Percentiles rank a stretch among this genome's conserved stretches.
phyloP scores from a whole-genome alignment of 805 yeast genomes.

The Cyberlindnera euphorbiae region DNA sequence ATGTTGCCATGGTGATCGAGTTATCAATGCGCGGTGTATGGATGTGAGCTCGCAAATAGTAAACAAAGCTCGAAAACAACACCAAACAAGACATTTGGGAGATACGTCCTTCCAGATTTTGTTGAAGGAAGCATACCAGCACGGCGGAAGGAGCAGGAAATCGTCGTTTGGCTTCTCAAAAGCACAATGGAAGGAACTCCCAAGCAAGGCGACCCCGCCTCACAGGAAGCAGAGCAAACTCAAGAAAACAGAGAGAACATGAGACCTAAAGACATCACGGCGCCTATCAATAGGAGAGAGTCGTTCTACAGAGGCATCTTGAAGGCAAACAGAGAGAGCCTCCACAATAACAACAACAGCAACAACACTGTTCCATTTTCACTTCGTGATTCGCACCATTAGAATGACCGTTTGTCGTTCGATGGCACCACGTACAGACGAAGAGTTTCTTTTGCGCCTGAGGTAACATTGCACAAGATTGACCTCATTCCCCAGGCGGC shows the following conservation, averaged over 20 bases:
- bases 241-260: no score
- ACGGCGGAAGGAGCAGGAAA: no score
- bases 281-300: constrained; percentile 18
- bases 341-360: constrained; percentile 9
- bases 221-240: no score
- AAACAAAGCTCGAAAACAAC: constrained; percentile 3
- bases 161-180: no score
- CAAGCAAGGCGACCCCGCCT: no score
- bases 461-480: constrained; percentile 27
- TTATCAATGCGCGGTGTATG: constrained; percentile 3
- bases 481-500: constrained; percentile 16
- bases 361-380: constrained; percentile 17
- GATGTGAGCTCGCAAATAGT: constrained; percentile 2
- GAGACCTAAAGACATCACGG: no score
- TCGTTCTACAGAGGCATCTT: constrained; percentile 23
- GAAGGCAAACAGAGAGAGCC: constrained; percentile 11
- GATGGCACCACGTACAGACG: constrained; percentile 19
- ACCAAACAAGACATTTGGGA: not conserved
- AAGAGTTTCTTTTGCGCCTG: constrained; percentile 29
- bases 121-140: no score
- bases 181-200: not conserved
- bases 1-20: constrained; percentile 5
- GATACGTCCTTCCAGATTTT: no score
- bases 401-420: constrained; percentile 5
- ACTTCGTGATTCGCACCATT: constrained; percentile 16